Evolutionary conservation across 2,329 filamentous ascomycete genomes (phyloP), one percentile per base, ranked within the genome.

Genomic region (Stagonosporopsis rhizophila): DNA sequence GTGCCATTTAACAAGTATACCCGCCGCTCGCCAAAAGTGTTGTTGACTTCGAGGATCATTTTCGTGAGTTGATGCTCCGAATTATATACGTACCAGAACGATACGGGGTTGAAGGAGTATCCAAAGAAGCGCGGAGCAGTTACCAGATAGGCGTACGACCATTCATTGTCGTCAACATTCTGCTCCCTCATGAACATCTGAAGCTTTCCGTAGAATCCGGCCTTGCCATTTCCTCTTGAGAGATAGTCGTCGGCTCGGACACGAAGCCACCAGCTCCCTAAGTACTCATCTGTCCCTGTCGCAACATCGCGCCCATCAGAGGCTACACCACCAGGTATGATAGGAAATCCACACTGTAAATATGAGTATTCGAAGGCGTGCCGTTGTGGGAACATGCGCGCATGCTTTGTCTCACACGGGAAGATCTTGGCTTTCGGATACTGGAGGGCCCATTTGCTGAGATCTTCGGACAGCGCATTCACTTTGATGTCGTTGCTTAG

Each of bases 21-120:
- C 9, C 87, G 83, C 46, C 87, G 81, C 72, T 92, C 89, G 44
- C 85, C 88, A 67, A 91, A 92, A 0, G 88, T 90, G 65, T 92
- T 92, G 74, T 90, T 91, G 41, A 92, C 87, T 71, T 93, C 89
- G 1, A 90, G 69, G 1, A 93, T 80, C 75, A 91, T 86, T 52
- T 86, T 86, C 22, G 80, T 82, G 14, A 92, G 78, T 6, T 81
- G 74, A 54, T 82, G 82, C 8, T 83, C 74, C 0, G 75, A 62
- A 12, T 86, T 83, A 70, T 93, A 92, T 2, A 93, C 81, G 62
- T 92, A 91, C 88, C 89, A 93, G 66, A 92, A 90, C 0, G 89
- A 92, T 2, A 89, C 87, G 0, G 89, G 89, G 64, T 91, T 92
- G 75, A 90, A 91, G 20, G 85, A 84, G 68, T 89, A 90, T 3